phyloP scores from a whole-genome alignment of 257 asterid species.

The Plantago elongata region DNA sequence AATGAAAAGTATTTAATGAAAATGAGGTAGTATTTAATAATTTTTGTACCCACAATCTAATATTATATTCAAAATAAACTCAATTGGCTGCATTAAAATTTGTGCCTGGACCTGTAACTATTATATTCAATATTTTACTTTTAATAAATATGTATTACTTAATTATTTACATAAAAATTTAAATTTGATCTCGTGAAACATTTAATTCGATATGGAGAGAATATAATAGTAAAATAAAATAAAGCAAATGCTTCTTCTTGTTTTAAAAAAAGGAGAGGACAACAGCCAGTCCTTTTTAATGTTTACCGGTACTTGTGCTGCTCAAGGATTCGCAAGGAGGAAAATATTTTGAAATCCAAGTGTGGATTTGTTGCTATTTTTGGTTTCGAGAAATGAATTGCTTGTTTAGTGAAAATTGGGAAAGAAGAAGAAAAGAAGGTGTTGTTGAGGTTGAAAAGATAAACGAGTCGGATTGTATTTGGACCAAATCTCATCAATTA shows the following conservation, averaged over 20 bases:
- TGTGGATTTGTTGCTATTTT: conserved; percentile 22
- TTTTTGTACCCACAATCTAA: too few relatives aligned
- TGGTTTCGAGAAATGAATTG: conserved; percentile 22
- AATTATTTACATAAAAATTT: too few relatives aligned
- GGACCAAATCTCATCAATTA: not conserved
- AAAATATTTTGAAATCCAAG: not conserved
- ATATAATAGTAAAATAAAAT: too few relatives aligned
- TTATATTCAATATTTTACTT: too few relatives aligned
- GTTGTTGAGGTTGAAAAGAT: not conserved
- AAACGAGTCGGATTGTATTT: not conserved
- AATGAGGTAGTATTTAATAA: too few relatives aligned
- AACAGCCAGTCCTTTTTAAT: conserved; percentile 6
- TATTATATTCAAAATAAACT: too few relatives aligned
- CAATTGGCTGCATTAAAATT: too few relatives aligned
- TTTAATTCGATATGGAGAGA: too few relatives aligned
- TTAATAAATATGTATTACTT: too few relatives aligned
- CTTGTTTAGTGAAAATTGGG: conserved; percentile 18
- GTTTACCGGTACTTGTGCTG: conserved; percentile 41
- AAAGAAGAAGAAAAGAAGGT: not conserved
- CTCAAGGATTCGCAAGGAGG: conserved; percentile 22
- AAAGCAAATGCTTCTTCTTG: not conserved
- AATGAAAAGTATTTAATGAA: too few relatives aligned
- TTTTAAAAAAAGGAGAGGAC: conserved; percentile 19
- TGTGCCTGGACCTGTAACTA: too few relatives aligned
- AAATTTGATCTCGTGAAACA: too few relatives aligned